A percentile compares a stretch with the other conserved stretches of the same genome.
Evolutionary conservation across 2,329 filamentous ascomycete genomes (phyloP).

Genomic region (Epichloe typhina): DNA sequence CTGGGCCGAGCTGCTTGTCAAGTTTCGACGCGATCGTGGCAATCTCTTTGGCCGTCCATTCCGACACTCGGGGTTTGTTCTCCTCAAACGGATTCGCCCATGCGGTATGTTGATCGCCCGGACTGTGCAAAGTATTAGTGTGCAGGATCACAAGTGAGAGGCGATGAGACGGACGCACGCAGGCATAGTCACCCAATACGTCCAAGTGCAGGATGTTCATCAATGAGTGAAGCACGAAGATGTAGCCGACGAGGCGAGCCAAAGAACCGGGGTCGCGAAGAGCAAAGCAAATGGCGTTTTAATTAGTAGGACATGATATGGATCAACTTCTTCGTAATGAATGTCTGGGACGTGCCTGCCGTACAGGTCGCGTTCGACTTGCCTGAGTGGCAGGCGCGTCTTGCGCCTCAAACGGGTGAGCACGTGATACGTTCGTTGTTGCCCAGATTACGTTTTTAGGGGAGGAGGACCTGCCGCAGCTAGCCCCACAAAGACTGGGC

Average conservation of each 20-base stretch:
- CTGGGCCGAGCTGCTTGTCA: slow-evolving; percentile 86
- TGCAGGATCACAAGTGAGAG: background rate
- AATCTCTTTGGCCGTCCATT: slow-evolving; percentile 83
- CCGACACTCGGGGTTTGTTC: slow-evolving; percentile 49
- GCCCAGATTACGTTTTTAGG: no score
- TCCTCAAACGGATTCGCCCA: slow-evolving; percentile 75
- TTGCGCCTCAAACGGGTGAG: background rate
- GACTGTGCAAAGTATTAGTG: slow-evolving; percentile 29
- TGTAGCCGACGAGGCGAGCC: background rate
- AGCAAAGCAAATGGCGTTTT: background rate
- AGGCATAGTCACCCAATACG: slow-evolving; percentile 22
- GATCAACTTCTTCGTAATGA: background rate
- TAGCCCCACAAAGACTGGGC: no score
- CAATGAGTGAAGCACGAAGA: background rate
- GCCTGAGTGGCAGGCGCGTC: slow-evolving; percentile 1
- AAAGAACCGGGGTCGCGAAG: background rate
- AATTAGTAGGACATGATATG: background rate
- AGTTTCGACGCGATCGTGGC: slow-evolving; percentile 75
- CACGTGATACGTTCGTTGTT: no score
- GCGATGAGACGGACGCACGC: slow-evolving; percentile 22
- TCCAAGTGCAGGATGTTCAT: background rate
- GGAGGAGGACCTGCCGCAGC: no score
- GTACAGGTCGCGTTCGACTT: background rate
- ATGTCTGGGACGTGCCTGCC: background rate
- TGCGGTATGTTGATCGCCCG: slow-evolving; percentile 49